Percentiles rank a stretch among this genome's conserved stretches.
Evolutionary conservation across 1,284 basidiomycete species (phyloP).

Genomic region (Somion occarium): DNA sequence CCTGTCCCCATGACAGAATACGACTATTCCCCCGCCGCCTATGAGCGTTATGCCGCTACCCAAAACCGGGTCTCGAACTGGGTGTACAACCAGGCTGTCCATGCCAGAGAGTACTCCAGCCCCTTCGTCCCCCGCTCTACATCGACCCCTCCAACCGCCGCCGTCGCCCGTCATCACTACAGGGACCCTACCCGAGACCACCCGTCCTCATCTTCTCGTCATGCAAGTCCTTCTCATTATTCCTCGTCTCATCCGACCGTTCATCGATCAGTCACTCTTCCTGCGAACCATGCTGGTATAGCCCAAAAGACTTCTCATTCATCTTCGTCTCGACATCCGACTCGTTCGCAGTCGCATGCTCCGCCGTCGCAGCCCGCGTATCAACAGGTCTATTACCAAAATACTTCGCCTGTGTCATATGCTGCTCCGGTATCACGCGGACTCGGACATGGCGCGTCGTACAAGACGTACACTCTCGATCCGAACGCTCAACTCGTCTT

Average conservation of each 20-base stretch:
- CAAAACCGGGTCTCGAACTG: conserved; percentile 40
- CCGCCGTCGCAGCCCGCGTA: conserved; percentile 2
- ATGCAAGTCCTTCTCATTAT: neutral
- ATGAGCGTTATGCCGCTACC: conserved; percentile 38
- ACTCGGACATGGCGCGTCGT: neutral
- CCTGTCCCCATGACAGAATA: conserved; percentile 43
- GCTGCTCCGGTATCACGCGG: conserved; percentile 5
- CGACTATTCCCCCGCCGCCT: conserved; percentile 50
- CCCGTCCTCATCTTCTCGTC: neutral
- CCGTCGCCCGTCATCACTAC: conserved; percentile 10
- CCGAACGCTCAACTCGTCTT: conserved; percentile 20
- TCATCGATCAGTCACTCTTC: neutral
- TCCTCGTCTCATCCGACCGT: conserved; percentile 2
- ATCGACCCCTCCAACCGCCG: conserved; percentile 10
- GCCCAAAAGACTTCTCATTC: conserved; percentile 1
- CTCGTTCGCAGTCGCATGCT: conserved; percentile 3
- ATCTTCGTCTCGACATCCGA: conserved; percentile 2
- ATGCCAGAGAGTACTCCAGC: conserved; percentile 21
- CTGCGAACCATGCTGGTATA: neutral
- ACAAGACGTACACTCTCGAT: conserved; percentile 18
- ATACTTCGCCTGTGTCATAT: conserved; percentile 3
- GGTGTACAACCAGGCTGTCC: conserved; percentile 28
- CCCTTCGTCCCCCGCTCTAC: conserved; percentile 19
- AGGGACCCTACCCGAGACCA: neutral
- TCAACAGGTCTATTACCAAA: neutral